phyloP scores from a whole-genome alignment of 768 basidiomycete species.

The Termitomyces heimii region DNA sequence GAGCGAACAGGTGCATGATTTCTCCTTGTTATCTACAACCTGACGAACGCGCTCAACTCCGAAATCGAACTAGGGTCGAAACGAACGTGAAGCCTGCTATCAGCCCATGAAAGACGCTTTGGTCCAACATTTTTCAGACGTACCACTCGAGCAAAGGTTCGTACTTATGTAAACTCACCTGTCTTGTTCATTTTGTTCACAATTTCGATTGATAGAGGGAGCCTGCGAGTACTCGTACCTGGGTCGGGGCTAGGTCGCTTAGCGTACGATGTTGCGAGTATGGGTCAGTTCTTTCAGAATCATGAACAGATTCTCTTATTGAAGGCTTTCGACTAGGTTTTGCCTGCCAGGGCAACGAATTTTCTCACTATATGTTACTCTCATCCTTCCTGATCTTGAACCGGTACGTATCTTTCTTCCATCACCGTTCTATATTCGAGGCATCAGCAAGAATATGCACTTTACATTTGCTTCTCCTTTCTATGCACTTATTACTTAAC shows the following conservation, averaged over 20 bases:
- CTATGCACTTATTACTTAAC: constrained; percentile 6
- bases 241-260: constrained; percentile 87
- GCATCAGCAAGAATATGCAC: not conserved
- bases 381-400: constrained; percentile 87
- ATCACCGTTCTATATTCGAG: not conserved
- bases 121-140: constrained; percentile 51
- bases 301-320: not conserved
- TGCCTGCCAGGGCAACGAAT: constrained; percentile 90
- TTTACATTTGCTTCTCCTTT: not conserved
- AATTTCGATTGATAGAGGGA: constrained; percentile 28
- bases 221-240: constrained; percentile 76
- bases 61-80: constrained; percentile 47
- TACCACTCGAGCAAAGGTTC: constrained; percentile 51
- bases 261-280: constrained; percentile 80
- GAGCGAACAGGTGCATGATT: constrained; percentile 64
- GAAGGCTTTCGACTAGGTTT: constrained; percentile 49
- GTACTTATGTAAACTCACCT: constrained; percentile 3
- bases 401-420: constrained; percentile 38
- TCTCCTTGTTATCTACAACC: not conserved
- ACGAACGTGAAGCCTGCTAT: constrained; percentile 77
- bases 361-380: constrained; percentile 93
- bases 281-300: constrained; percentile 42
- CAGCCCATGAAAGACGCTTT: constrained; percentile 77
- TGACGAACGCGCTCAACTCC: not conserved
- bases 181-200: not conserved